phyloP scores from a whole-genome alignment of 306 rosid genomes.

The Rubus idaeus region DNA sequence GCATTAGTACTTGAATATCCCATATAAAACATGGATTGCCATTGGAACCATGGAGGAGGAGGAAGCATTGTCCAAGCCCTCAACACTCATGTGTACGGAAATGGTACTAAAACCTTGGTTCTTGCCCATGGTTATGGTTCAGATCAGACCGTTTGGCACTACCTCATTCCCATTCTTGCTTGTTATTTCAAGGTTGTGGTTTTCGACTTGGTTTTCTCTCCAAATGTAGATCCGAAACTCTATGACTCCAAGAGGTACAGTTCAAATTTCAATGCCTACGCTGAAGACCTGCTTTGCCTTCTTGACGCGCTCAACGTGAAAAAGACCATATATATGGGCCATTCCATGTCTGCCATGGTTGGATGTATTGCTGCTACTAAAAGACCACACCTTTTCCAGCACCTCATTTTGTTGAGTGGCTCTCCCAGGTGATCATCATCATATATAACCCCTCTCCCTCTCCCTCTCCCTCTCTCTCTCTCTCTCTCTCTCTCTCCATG shows the following conservation, averaged over 20 bases:
- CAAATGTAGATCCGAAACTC: constrained; percentile 28
- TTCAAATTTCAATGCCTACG: constrained; percentile 43
- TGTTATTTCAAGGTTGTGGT: constrained; percentile 54
- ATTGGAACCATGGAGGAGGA: constrained; percentile 30
- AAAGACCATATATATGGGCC: constrained; percentile 38
- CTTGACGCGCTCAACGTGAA: constrained; percentile 49
- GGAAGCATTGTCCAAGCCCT: constrained; percentile 36
- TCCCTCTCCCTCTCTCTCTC: constrained; percentile 1
- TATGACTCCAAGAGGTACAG: constrained; percentile 35
- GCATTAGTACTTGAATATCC: no score
- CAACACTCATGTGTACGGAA: constrained; percentile 46
- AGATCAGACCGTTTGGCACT: constrained; percentile 42
- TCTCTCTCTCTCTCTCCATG: no score
- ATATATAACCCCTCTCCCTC: no score
- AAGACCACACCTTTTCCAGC: constrained; percentile 52
- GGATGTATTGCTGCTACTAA: constrained; percentile 49
- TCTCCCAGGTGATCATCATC: constrained; percentile 45
- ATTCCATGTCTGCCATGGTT: constrained; percentile 62
- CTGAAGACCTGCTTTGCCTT: constrained; percentile 46
- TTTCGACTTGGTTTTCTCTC: constrained; percentile 52
- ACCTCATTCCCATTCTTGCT: constrained; percentile 46
- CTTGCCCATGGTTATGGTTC: constrained; percentile 53
- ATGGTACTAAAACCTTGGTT: constrained; percentile 45
- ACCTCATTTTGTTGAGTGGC: constrained; percentile 37
- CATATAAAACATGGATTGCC: constrained; percentile 24